These are phyloP conservation scores for Capsicum baccatum DNA, from an alignment of 257 asterid genomes.

Conservation along the genomic window DNA sequence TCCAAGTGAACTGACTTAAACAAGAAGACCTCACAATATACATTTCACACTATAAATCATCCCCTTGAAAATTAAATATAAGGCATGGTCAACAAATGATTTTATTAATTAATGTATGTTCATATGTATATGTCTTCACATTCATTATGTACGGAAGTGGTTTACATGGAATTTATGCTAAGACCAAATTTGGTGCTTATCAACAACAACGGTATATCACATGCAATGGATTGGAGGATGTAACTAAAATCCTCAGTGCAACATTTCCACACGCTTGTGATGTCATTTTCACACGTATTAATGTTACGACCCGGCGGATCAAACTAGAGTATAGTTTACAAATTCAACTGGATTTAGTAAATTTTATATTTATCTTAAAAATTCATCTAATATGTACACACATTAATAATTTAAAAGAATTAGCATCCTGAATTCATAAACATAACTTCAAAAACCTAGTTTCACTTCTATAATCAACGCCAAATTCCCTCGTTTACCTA, in stretches of 20 bases:
- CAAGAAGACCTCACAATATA: neutral
- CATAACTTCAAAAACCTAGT: neutral
- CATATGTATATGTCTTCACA: neutral
- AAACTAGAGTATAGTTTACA: neutral
- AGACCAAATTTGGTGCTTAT: neutral
- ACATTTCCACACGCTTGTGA: neutral
- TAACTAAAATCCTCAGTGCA: neutral
- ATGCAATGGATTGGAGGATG: neutral
- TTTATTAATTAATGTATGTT: neutral
- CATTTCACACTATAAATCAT: neutral
- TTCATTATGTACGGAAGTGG: neutral
- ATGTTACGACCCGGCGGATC: neutral
- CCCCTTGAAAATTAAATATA: neutral
- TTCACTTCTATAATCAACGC: neutral
- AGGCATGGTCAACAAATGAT: neutral
- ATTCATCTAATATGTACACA: neutral
- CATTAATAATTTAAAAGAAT: neutral
- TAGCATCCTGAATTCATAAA: neutral
- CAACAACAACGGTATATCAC: conserved; percentile 12
- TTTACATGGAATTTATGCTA: neutral
- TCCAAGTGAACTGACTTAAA: too few relatives aligned
- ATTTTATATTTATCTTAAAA: neutral
- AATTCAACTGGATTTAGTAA: neutral
- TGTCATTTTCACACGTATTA: neutral
- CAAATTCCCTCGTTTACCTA: neutral